Evolutionary conservation across 2,329 filamentous ascomycete species (phyloP).

Genomic region (Aureobasidium sp.): DNA sequence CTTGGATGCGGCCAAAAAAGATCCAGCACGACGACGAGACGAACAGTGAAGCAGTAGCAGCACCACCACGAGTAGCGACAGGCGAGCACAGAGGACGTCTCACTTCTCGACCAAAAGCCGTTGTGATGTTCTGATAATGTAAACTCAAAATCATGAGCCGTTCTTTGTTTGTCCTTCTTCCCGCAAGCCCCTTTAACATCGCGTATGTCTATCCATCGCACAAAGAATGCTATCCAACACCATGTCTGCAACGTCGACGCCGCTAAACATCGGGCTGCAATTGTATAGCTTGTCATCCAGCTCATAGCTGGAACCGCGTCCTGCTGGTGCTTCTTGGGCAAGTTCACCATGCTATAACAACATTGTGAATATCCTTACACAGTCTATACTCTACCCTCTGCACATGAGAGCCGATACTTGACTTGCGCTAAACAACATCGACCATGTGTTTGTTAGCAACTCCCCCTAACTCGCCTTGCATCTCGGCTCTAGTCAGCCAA

Average conservation of each 20-base stretch:
- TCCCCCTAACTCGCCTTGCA: constrained; percentile 6
- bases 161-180: constrained; percentile 11
- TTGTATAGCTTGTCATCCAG: not conserved
- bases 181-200: not conserved
- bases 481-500: constrained; percentile 8
- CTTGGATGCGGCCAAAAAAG: not conserved
- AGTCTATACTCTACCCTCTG: not conserved
- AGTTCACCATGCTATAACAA: not conserved
- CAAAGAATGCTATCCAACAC: not conserved
- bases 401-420: not conserved
- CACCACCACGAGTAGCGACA: constrained; percentile 4
- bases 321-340: not conserved
- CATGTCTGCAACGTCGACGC: not conserved
- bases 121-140: constrained; percentile 12
- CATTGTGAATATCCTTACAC: not conserved
- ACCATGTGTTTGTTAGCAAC: not conserved
- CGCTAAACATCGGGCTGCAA: not conserved
- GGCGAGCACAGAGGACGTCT: constrained; percentile 4
- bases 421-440: not conserved
- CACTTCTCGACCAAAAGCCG: constrained; percentile 11
- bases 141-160: not conserved
- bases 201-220: not conserved
- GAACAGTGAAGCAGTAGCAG: not conserved
- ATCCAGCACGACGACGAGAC: not conserved
- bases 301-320: too few species aligned